Base-by-base conservation (phyloP, 192 early-diverging fungal species). In the Mortierella alpina region DNA sequence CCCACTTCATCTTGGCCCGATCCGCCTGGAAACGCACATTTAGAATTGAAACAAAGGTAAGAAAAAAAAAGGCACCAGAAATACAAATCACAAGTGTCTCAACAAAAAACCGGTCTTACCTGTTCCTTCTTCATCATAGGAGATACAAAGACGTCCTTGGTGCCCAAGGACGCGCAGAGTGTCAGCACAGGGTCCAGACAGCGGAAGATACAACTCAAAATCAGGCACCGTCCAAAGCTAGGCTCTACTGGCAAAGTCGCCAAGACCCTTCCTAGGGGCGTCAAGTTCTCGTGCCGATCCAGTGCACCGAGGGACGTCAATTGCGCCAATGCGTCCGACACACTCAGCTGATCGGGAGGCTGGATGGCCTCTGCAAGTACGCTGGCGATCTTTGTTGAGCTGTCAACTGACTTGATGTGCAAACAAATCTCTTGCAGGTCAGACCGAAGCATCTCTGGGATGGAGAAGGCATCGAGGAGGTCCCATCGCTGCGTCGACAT, bases 101-200 rank as follows among this genome's bases (percentile, higher is more conserved):
- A 59, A 59, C 1, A 46, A 51, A 4, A 17, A 20, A 6, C 9
- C 7, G 18, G 15, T 6, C 59, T 18, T 66, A 75, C 74, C 56
- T 73, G 68, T 40, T 72, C 79, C 53, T 79, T 80, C 66, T 72
- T 72, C 77, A 72, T 68, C 1, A 79, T 52, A 20, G 85, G 82
- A 9, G 83, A 77, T 10, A 84, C 63, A 57, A 84, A 84, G 17
- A 83, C 81, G 48, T 68, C 71, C 56, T 85, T 85, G 48, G 82
- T 83, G 11, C 86, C 87, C 49, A 93, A 65, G 5, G 84, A 86
- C 8, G 87, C 88, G 4, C 90, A 91, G 11, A 87, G 72, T 2
- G 91, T 90, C 45, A 93, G 63, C 41, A 93, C 87, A 14, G 92
- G 92, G 70, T 93, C 92, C 41, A 93, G 57, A 58, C 90, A 92